Percentiles rank a stretch among this genome's conserved stretches.
Conservation (phyloP, 257 asterid genomes). For the Solanum clarkiae region DNA sequence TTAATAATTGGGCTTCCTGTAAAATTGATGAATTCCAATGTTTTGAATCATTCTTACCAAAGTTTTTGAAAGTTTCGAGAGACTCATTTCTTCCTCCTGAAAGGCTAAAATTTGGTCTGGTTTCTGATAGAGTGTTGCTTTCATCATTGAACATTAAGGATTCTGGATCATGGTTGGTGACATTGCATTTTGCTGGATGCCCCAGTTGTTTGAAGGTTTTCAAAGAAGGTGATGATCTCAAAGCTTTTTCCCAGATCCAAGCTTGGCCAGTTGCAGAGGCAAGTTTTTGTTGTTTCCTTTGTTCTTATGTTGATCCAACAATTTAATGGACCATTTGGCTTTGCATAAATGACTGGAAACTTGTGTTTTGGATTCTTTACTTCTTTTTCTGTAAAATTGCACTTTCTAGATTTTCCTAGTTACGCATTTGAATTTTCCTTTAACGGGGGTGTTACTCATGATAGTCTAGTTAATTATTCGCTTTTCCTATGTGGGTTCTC, state of each 20-base stretch:
- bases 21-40: slow-evolving; percentile 39
- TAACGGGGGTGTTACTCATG: neutral
- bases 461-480: neutral
- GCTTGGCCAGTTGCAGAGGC: slow-evolving; percentile 62
- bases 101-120: slow-evolving; percentile 52
- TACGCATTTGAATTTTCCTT: neutral
- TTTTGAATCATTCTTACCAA: slow-evolving; percentile 50
- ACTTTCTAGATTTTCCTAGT: neutral
- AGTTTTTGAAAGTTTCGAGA: slow-evolving; percentile 43
- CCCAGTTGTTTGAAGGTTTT: slow-evolving; percentile 57
- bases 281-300: slow-evolving; percentile 20
- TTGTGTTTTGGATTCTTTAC: neutral
- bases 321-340: slow-evolving; percentile 1
- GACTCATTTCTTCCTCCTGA: slow-evolving; percentile 80
- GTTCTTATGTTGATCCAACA: slow-evolving; percentile 1
- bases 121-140: slow-evolving; percentile 57
- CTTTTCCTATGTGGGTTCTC: neutral
- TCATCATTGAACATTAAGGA: slow-evolving; percentile 44
- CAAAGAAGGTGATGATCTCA: slow-evolving; percentile 53
- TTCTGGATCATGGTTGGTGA: slow-evolving; percentile 49
- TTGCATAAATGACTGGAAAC: neutral
- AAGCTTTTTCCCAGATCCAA: slow-evolving; percentile 38
- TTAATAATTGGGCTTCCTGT: slow-evolving; percentile 36
- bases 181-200: slow-evolving; percentile 56
- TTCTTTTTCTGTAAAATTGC: neutral